Conservation (phyloP, 352 stramenopile genomes). For the Globisporangium mamillatum region DNA sequence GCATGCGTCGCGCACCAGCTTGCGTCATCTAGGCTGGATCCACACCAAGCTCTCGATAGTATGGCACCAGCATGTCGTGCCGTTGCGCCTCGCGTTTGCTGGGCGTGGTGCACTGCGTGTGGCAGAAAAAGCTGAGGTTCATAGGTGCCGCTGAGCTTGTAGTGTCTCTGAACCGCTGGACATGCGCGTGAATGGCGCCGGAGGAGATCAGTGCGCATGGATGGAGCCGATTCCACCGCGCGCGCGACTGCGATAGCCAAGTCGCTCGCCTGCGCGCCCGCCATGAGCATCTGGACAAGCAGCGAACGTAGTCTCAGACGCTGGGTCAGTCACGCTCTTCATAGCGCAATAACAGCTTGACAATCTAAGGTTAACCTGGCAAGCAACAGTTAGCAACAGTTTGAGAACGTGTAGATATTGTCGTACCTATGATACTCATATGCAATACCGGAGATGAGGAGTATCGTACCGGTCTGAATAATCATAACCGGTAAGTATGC, state of each 20-base stretch:
- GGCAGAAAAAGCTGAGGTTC: constrained; percentile 70
- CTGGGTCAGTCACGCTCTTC: not conserved
- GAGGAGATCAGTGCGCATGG: constrained; percentile 30
- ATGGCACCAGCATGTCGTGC: constrained; percentile 26
- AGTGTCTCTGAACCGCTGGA: constrained; percentile 7
- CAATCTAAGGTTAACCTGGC: too few species aligned
- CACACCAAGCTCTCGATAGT: constrained; percentile 1
- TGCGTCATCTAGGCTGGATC: not conserved
- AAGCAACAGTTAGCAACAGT: too few species aligned
- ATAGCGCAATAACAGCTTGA: too few species aligned
- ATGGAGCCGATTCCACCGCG: constrained; percentile 50
- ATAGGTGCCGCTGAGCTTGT: constrained; percentile 17
- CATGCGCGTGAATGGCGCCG: constrained; percentile 26
- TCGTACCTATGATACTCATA: too few species aligned
- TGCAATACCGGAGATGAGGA: too few species aligned
- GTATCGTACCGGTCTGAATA: too few species aligned
- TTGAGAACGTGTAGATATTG: too few species aligned
- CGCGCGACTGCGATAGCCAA: constrained; percentile 37
- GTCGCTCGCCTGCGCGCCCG: constrained; percentile 35
- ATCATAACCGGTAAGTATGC: too few species aligned
- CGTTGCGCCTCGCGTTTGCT: constrained; percentile 7
- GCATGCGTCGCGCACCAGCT: constrained; percentile 12
- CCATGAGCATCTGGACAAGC: constrained; percentile 58
- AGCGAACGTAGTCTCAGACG: constrained; percentile 22
- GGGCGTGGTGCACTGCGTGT: constrained; percentile 16